Evolutionary conservation across 2,329 filamentous ascomycete genomes (phyloP).

Genomic region (Parascedosporium putredinis): DNA sequence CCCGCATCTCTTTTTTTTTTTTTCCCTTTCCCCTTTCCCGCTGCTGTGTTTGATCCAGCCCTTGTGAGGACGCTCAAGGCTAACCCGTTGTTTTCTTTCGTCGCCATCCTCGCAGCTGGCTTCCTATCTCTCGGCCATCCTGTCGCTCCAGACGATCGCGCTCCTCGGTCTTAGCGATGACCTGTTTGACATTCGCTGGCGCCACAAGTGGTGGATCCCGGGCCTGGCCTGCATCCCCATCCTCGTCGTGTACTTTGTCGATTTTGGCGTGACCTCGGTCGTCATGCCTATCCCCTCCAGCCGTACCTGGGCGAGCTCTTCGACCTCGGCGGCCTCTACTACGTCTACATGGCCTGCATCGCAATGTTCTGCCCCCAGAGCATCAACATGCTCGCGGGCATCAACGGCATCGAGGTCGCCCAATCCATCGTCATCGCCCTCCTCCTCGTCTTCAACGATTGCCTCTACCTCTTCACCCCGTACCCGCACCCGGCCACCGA

Average conservation of each 20-base stretch:
- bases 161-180: conserved; percentile 92
- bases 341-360: conserved; percentile 90
- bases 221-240: conserved; percentile 88
- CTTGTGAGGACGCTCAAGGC: not conserved
- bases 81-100: not conserved
- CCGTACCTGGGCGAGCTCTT: conserved; percentile 76
- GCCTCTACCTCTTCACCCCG: conserved; percentile 71
- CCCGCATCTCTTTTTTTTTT: not conserved
- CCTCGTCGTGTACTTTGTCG: conserved; percentile 94
- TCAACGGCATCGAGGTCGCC: conserved; percentile 94
- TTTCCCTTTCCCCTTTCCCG: not conserved
- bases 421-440: conserved; percentile 86
- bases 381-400: conserved; percentile 99
- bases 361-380: conserved; percentile 97
- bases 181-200: conserved; percentile 95
- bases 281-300: conserved; percentile 78
- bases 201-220: conserved; percentile 97
- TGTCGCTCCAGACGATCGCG: conserved; percentile 82
- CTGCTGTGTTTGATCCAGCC: not conserved
- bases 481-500: conserved; percentile 91
- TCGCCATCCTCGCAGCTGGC: conserved; percentile 52
- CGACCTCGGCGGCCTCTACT: conserved; percentile 76
- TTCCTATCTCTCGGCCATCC: conserved; percentile 86
- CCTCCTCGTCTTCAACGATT: conserved; percentile 77
- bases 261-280: conserved; percentile 93